Evolutionary conservation across 2,329 filamentous ascomycete species (phyloP).

Genomic region (Colletotrichum ledebouriae): DNA sequence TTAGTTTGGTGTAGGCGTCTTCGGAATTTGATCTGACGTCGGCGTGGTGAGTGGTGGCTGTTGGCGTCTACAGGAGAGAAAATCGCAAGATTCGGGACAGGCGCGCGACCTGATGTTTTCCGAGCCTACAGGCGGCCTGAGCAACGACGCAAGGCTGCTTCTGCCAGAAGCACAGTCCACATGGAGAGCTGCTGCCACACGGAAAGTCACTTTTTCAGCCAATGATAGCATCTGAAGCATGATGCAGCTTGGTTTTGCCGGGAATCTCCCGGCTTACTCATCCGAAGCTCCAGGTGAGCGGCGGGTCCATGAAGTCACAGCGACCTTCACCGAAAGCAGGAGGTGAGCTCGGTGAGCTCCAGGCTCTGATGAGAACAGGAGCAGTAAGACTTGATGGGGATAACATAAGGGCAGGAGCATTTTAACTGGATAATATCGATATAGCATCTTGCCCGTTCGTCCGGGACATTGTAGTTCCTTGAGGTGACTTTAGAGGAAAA

Average conservation of each 20-base stretch:
- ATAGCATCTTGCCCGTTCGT: too few species aligned
- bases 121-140: constrained; percentile 24
- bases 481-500: too few species aligned
- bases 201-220: constrained; percentile 8
- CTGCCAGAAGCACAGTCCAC: not conserved
- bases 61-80: constrained; percentile 17
- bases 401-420: too few species aligned
- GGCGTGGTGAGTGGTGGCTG: constrained; percentile 3
- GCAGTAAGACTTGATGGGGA: too few species aligned
- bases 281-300: too few species aligned
- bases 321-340: too few species aligned
- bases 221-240: constrained; percentile 6
- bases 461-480: too few species aligned
- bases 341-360: too few species aligned
- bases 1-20: constrained; percentile 5
- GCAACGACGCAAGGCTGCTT: constrained; percentile 31
- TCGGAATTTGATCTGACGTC: constrained; percentile 8
- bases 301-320: too few species aligned
- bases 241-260: not conserved
- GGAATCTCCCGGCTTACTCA: too few species aligned
- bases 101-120: constrained; percentile 39
- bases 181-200: constrained; percentile 26
- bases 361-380: too few species aligned
- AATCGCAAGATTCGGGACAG: constrained; percentile 37
- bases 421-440: too few species aligned